Percentiles rank a stretch among this genome's conserved stretches.
Conservation (phyloP, 2,329 filamentous ascomycete genomes). For the Penicillium sp. region DNA sequence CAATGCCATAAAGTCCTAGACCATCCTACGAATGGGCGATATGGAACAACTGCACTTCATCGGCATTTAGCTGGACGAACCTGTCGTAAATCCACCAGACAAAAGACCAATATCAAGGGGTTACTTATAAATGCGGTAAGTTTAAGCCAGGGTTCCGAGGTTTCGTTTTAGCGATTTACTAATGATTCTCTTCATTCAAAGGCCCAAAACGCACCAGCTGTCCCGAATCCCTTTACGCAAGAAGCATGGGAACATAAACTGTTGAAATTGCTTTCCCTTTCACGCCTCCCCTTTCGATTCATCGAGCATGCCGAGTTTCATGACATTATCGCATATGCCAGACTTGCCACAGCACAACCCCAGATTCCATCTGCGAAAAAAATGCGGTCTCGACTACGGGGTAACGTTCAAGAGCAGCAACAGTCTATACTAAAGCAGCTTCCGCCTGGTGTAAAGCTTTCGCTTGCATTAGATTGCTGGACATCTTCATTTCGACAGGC, state of each 20-base stretch:
- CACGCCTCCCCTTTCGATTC: background rate
- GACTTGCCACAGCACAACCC: background rate
- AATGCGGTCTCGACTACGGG: background rate
- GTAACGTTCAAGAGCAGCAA: background rate
- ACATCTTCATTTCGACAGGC: constrained; percentile 8
- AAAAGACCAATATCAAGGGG: background rate
- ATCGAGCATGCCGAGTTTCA: constrained; percentile 1
- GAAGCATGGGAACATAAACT: background rate
- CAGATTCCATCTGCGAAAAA: background rate
- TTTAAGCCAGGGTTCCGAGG: background rate
- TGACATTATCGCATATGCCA: background rate
- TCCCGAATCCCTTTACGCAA: background rate
- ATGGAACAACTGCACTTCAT: background rate
- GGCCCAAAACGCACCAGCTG: background rate
- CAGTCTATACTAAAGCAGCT: background rate
- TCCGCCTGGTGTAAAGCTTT: background rate
- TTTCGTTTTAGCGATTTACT: background rate
- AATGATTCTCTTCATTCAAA: background rate
- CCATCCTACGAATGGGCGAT: background rate
- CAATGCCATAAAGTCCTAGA: background rate
- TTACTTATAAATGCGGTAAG: background rate
- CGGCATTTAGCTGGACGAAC: background rate
- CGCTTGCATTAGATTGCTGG: constrained; percentile 12
- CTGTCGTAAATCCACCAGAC: background rate
- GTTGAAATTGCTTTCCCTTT: background rate